These are phyloP conservation scores for Lathyrus aphaca DNA, from an alignment of 306 rosid genomes.

Conservation along the genomic window DNA sequence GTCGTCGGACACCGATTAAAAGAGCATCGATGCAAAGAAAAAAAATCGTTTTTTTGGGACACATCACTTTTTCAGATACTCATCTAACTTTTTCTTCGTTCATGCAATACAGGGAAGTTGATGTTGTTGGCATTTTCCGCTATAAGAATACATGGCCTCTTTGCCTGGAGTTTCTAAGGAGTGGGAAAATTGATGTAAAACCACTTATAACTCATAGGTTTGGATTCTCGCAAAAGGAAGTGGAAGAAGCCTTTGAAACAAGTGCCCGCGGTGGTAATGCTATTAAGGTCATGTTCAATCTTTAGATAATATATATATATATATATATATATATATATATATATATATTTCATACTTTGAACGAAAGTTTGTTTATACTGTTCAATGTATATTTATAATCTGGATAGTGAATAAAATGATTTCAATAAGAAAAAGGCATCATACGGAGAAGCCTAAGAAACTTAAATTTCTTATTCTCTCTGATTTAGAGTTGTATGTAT, in stretches of 20 bases:
- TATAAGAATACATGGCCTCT: slow-evolving; percentile 96
- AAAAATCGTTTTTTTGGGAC: too few species aligned
- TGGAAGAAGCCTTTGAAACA: slow-evolving; percentile 92
- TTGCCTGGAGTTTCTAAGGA: slow-evolving; percentile 80
- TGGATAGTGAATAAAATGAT: slow-evolving; percentile 26
- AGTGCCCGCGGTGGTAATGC: slow-evolving; percentile 94
- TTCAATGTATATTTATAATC: slow-evolving; percentile 8
- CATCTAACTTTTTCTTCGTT: background rate
- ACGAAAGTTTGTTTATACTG: background rate
- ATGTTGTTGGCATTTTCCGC: slow-evolving; percentile 79
- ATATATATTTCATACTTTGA: too few species aligned
- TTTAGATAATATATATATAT: slow-evolving; percentile 44
- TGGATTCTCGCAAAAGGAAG: slow-evolving; percentile 83
- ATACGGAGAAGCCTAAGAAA: too few species aligned
- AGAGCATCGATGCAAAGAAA: too few species aligned
- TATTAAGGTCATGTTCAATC: slow-evolving; percentile 95
- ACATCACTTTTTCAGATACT: too few species aligned
- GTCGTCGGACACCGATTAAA: too few species aligned
- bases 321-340: too few species aligned
- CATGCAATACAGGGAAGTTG: slow-evolving; percentile 70
- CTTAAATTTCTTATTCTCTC: too few species aligned
- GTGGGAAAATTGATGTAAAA: slow-evolving; percentile 83
- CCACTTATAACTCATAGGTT: slow-evolving; percentile 86
- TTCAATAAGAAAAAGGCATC: background rate
- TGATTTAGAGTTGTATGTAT: too few species aligned